Percentiles rank a stretch among this genome's conserved stretches.
These are phyloP conservation scores for Salix caprea DNA, from an alignment of 345 rosid genomes.

Conservation along the genomic window DNA sequence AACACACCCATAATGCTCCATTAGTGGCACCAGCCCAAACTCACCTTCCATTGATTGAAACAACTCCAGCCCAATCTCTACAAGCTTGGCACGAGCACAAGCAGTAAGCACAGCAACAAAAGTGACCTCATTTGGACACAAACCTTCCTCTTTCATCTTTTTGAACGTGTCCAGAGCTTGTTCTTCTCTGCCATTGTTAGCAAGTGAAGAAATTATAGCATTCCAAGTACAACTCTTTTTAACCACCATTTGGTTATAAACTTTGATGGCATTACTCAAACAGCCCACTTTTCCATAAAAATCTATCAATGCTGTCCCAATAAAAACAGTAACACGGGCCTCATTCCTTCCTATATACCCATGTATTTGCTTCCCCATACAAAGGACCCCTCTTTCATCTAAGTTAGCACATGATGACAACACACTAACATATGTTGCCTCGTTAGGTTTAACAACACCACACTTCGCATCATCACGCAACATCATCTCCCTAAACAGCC, in stretches of 20 bases:
- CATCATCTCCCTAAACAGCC: slow-evolving; percentile 46
- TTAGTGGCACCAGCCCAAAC: too few species aligned
- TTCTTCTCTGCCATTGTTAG: slow-evolving; percentile 47
- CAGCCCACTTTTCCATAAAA: slow-evolving; percentile 60
- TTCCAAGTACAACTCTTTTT: slow-evolving; percentile 64
- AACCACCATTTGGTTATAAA: slow-evolving; percentile 32
- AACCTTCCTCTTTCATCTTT: slow-evolving; percentile 40
- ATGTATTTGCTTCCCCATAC: slow-evolving; percentile 61
- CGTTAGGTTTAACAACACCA: slow-evolving; percentile 44
- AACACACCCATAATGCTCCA: too few species aligned
- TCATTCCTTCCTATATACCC: slow-evolving; percentile 42
- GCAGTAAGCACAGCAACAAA: too few species aligned
- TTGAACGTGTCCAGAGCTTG: slow-evolving; percentile 57
- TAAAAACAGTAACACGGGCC: slow-evolving; percentile 27
- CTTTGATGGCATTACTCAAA: slow-evolving; percentile 27
- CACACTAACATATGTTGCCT: slow-evolving; percentile 59
- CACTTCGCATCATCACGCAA: slow-evolving; percentile 4
- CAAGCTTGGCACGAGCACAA: too few species aligned
- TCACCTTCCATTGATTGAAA: too few species aligned
- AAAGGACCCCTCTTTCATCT: slow-evolving; percentile 36
- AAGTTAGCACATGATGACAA: slow-evolving; percentile 61
- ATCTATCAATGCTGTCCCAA: slow-evolving; percentile 60
- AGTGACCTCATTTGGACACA: too few species aligned
- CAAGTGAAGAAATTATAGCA: slow-evolving; percentile 56
- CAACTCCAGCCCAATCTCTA: too few species aligned